Base-by-base conservation (phyloP, 176 grass and related monocot species). In the Carex kokanica region DNA sequence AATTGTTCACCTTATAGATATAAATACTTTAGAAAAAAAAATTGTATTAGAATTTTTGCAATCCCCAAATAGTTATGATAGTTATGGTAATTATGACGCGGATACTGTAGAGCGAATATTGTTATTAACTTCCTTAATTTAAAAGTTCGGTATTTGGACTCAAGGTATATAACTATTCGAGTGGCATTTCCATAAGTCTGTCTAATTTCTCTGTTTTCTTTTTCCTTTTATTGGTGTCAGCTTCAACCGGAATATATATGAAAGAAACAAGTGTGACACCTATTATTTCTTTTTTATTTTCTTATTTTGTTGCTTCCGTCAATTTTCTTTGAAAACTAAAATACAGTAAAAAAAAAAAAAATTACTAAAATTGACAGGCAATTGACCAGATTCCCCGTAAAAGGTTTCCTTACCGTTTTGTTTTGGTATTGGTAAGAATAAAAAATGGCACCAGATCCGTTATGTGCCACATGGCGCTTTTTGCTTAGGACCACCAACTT, bases 401-500 rank as follows among this genome's bases (percentile, higher is more conserved):
- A 18, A 55, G 7, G 24, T 55, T 77, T 32, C 14, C 24, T 77
- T 54, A 56, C 24, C 25, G 51, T 78, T 29, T 78, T 32, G 73
- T 78, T 31, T 55, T 78, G 51, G 51, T 78, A 55, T 55, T 32
- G 73, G 25, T 78, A 51, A 78, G 51, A 78, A 78, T 78, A 78
- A 77, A 55, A 74, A 55, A 78, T 32, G 25, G 73, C 3, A 78
- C 25, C 0, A 56, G 24, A 56, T 56, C 73, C 73, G 45, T 25
- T 78, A 56, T 78, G 15, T 12, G 15, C 34, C 65, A 34, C 18
- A 31, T 69, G 71, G 45, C 45, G 27, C 43, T 29, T 52, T n/a
- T 53, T 74, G 73, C 51, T 78, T 78, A 4, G 73, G 73, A 78
- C 73, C 73, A 78, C 73, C 73, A 56, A 55, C 15, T 31, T 78